Base-by-base conservation (phyloP, 2,329 filamentous ascomycete genomes). In the Aspergillus viridinutans region DNA sequence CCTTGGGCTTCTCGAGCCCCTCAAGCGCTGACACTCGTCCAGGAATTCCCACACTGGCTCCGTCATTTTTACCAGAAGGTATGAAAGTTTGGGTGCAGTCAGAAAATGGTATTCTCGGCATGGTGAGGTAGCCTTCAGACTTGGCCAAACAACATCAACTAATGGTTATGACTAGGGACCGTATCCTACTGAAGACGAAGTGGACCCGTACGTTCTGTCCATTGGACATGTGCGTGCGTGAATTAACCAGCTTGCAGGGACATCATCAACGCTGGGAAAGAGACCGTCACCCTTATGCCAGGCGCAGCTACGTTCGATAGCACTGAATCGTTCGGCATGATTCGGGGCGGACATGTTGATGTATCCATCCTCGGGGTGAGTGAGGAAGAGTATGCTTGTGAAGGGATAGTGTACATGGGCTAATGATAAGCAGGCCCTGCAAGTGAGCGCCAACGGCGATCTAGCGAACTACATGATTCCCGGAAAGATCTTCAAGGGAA, bases 381-480 rank as follows among this genome's bases (percentile, higher is more conserved):
- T 71, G 14, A 4, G 14, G 32, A 17, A 38, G 12, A 32, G 14
- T 38, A 38, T 17, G 32, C 32, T 17, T 7, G 14, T 17, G 6
- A 38, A 38, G 5, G 14, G 5, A 38, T 38, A 35, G 5, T 17
- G 32, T 38, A n/a, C 32, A 26, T 20, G 52, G n/a, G 48, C 40
- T 32, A 10, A 29, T 43, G 28, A 17, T 17, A 51, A 12, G 55
- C 50, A 65, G 54, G 88, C 90, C 1, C 84, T 93, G 63, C 89
- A 95, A 76, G 90, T 94, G 23, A 88, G 85, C 62, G 89, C 89
- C 0, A 80, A 83, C 2, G 90, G 90, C 26, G 90, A 95, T 69
- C 76, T 95, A 53, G 90, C 90, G 49, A 94, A 94, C 75, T 95
- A 90, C 80, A 94, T 94, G 88, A 89, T 95, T 61, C 90, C 90